Evolutionary conservation across 192 early-diverging fungal species (phyloP).

Genomic region (Piromyces sp.): DNA sequence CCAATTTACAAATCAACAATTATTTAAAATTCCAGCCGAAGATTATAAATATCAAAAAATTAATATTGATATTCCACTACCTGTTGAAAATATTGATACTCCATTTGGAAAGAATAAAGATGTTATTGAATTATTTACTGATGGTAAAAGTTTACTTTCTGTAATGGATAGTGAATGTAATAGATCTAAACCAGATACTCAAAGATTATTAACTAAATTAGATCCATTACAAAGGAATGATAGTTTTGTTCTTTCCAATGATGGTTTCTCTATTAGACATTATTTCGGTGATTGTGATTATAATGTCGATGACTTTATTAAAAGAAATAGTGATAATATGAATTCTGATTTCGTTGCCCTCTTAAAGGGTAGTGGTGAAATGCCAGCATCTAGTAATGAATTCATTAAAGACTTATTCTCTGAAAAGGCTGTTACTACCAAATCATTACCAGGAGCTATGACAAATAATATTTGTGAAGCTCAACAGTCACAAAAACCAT

Average conservation of each 20-base stretch:
- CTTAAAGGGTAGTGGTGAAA: constrained; percentile 43
- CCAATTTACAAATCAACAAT: constrained; percentile 25
- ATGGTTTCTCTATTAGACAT: constrained; percentile 59
- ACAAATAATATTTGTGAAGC: not conserved
- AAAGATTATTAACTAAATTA: not conserved
- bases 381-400: not conserved
- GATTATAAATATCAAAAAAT: not conserved
- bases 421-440: not conserved
- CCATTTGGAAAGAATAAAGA: not conserved
- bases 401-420: not conserved
- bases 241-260: not conserved
- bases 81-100: not conserved
- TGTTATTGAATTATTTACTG: not conserved
- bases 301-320: constrained; percentile 48
- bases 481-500: not conserved
- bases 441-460: not conserved
- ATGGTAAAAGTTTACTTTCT: not conserved
- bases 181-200: not conserved
- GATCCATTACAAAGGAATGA: not conserved
- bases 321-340: constrained; percentile 57
- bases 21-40: not conserved
- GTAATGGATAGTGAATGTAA: not conserved
- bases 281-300: constrained; percentile 42
- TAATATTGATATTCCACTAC: not conserved
- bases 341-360: constrained; percentile 70